Conservation (phyloP, 2,329 filamentous ascomycete genomes). For the Cladorrhinum sp. region DNA sequence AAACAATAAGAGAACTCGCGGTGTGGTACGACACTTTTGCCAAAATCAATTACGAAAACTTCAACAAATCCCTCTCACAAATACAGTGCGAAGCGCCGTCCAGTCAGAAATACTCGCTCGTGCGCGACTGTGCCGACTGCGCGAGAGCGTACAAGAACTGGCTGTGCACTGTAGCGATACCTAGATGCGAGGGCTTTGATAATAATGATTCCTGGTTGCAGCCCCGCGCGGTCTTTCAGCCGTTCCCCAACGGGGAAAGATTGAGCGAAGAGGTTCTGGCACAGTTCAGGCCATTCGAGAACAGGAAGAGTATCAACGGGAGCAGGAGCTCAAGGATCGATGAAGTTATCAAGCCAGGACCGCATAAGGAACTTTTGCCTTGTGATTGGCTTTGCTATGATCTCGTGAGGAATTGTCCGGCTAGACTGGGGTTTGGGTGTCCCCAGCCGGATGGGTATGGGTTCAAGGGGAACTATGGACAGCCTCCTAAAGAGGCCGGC, state of each 20-base stretch:
- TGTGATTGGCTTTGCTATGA: conserved; percentile 86
- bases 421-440: conserved; percentile 71
- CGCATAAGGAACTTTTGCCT: conserved; percentile 89
- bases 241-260: conserved; percentile 66
- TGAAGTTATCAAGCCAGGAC: conserved; percentile 67
- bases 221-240: conserved; percentile 66
- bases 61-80: conserved; percentile 77
- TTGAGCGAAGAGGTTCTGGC: conserved; percentile 38
- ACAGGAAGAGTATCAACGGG: conserved; percentile 43
- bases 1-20: conserved; percentile 59
- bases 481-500: conserved; percentile 14
- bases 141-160: conserved; percentile 81
- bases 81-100: conserved; percentile 76
- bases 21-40: conserved; percentile 78
- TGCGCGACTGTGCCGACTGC: conserved; percentile 73
- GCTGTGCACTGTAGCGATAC: conserved; percentile 91
- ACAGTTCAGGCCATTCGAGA: conserved; percentile 17
- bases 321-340: conserved; percentile 76
- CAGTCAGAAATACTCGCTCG: conserved; percentile 77
- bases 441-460: conserved; percentile 47
- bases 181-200: conserved; percentile 83
- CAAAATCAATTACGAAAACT: conserved; percentile 66
- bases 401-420: conserved; percentile 80
- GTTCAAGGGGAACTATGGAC: conserved; percentile 48
- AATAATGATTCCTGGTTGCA: conserved; percentile 51